Evolutionary conservation across 2,329 filamentous ascomycete genomes (phyloP), one percentile per base, ranked within the genome.

Genomic region (Fusarium sp.): DNA sequence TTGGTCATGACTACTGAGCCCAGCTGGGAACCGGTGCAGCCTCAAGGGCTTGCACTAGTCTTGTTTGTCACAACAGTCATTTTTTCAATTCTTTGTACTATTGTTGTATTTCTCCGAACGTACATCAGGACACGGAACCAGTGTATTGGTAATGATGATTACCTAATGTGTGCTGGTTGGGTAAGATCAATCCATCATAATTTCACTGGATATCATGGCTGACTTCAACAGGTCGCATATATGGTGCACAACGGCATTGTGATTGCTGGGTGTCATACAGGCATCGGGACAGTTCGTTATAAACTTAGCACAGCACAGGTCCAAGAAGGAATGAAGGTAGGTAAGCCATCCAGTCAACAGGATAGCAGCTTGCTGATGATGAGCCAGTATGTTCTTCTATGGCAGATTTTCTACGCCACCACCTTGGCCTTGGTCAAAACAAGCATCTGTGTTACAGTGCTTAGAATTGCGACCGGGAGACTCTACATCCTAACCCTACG

Each of bases 331-430:
- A 51, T 27, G 18, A 67, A 67, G 54, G 50, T 67, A n/a, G 4
- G 21, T 25, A 5, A 10, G 23, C 6, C 21, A 21, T 13, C 2
- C 16, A 18, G 9, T 4, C 12, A 8, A 21, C 10, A 12, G 13
- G 25, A 30, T 6, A 49, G 4, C 14, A 21, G 8, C 11, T 27
- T 13, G 11, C 25, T 63, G 4, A 25, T 16, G 13, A 4, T 13
- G 9, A 37, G 3, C 5, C 10, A 66, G 59, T 41, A 49, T 25
- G 41, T 60, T 3, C 16, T 65, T 13, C 8, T 67, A 10, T 67
- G 63, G 63, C 59, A 69, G 37, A 34, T 69, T 1, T 47, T 59
- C 42, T 69, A 69, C 30, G 63, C 57, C 8, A 5, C 8, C 3
- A 54, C 45, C 1, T 28, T 60, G 1, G 45, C 49, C 2, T 67